phyloP scores from a whole-genome alignment of 257 asterid genomes.

The Mentha longifolia region DNA sequence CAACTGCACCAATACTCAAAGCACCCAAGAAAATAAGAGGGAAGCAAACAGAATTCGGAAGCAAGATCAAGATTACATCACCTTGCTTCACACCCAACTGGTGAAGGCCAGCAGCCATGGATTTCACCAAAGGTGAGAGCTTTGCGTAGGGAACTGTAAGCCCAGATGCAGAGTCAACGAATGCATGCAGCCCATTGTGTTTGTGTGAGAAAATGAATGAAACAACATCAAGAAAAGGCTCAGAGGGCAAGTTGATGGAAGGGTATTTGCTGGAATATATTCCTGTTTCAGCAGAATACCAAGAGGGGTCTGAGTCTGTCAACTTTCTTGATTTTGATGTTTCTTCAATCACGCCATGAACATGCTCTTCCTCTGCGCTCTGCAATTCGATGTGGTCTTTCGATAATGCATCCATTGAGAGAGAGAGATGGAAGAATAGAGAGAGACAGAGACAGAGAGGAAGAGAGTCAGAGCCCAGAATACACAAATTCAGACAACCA shows the following conservation, averaged over 20 bases:
- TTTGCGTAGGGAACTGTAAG: slow-evolving; percentile 54
- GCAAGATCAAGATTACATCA: slow-evolving; percentile 64
- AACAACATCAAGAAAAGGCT: slow-evolving; percentile 72
- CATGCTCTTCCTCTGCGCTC: slow-evolving; percentile 25
- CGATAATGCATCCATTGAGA: slow-evolving; percentile 45
- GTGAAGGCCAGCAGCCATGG: slow-evolving; percentile 75
- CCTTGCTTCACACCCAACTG: slow-evolving; percentile 64
- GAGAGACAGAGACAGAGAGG: background rate
- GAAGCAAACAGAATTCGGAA: slow-evolving; percentile 70
- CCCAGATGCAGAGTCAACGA: slow-evolving; percentile 73
- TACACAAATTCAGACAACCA: slow-evolving; percentile 6
- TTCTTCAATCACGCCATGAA: slow-evolving; percentile 3
- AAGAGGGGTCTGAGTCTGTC: slow-evolving; percentile 35
- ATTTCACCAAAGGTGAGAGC: slow-evolving; percentile 54
- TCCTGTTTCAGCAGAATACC: slow-evolving; percentile 74
- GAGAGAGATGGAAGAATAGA: background rate
- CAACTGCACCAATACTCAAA: slow-evolving; percentile 70
- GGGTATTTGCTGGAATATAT: slow-evolving; percentile 67
- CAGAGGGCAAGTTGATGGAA: slow-evolving; percentile 48
- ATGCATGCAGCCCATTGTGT: slow-evolving; percentile 58
- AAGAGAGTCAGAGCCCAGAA: slow-evolving; percentile 7
- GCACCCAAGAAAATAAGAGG: slow-evolving; percentile 67
- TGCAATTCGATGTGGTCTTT: slow-evolving; percentile 38
- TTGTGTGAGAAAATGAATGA: slow-evolving; percentile 72
- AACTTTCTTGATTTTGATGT: slow-evolving; percentile 18